phyloP scores from a whole-genome alignment of 148 eudicot species.

The Chenopodium formosanum region DNA sequence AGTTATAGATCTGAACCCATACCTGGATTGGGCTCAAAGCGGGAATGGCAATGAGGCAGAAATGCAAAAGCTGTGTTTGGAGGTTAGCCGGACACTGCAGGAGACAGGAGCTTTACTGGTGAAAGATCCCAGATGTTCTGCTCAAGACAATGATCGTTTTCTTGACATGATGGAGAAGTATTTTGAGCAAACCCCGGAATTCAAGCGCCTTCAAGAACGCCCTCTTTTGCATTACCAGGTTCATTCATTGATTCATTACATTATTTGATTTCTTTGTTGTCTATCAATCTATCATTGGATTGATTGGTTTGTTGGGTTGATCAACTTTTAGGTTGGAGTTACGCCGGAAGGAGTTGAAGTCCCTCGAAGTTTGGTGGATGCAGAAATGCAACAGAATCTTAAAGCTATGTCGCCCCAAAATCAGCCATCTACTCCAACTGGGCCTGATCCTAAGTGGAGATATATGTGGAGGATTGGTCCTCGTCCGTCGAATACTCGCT shows the following conservation, averaged over 20 bases:
- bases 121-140: slow-evolving; percentile 80
- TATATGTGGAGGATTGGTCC: slow-evolving; percentile 99
- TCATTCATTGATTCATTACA: background rate
- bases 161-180: slow-evolving; percentile 94
- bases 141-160: slow-evolving; percentile 73
- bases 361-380: slow-evolving; percentile 92
- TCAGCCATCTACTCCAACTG: slow-evolving; percentile 67
- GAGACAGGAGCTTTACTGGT: slow-evolving; percentile 86
- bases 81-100: slow-evolving; percentile 71
- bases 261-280: background rate
- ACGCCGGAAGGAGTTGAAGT: slow-evolving; percentile 99
- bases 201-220: slow-evolving; percentile 80
- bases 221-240: slow-evolving; percentile 93
- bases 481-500: slow-evolving; percentile 71
- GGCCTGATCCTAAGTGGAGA: slow-evolving; percentile 98
- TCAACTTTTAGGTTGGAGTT: slow-evolving; percentile 69
- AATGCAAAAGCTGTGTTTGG: slow-evolving; percentile 44
- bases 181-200: slow-evolving; percentile 57
- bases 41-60: slow-evolving; percentile 7
- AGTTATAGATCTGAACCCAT: slow-evolving; percentile 73
- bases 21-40: slow-evolving; percentile 31
- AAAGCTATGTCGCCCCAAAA: slow-evolving; percentile 58
- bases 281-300: too few relatives aligned
- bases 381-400: slow-evolving; percentile 67
- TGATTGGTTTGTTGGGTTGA: background rate